Evolutionary conservation across 371 early-diverging fungal genomes (phyloP), one percentile per base, ranked within the genome.

Genomic region (Mortierella sp.): DNA sequence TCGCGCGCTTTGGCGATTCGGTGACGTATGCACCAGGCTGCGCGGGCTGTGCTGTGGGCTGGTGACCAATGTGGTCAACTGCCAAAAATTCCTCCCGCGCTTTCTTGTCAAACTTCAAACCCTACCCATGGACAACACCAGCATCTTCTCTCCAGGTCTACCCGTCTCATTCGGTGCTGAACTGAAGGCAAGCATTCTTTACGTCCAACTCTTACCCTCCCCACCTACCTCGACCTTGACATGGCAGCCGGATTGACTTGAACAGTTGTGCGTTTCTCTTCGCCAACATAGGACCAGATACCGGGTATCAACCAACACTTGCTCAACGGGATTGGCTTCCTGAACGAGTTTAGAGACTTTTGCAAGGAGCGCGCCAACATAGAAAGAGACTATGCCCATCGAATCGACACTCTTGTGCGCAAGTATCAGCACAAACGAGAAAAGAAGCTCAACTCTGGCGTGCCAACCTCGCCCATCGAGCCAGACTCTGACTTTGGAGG

Each of bases 321-420:
- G 8, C 72, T 77, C 27, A 83, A 86, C 49, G 91, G 91, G 10
- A 82, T 90, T 44, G 72, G 82, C 27, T 88, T 92, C 43, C 56
- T 90, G 12, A 53, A 79, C 48, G 93, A 92, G 51, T 87, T 91
- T 54, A 87, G 92, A 24, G 92, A 88, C 56, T 93, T 90, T 70
- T 76, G 91, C 48, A 88, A 86, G 62, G 95, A 95, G 43, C 81
- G 87, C 17, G 85, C 88, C 21, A 85, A 81, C 46, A 82, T 94
- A 27, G 94, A 95, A 62, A 81, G 84, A 46, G 95, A 95, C 45
- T 92, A 90, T 78, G 87, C 92, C 14, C 83, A 85, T 62, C 86
- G 89, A 57, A 82, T 93, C 27, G 95, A 94, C 25, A 67, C 71
- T 1, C 76, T 95, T 6, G 83, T 86, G 5, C 85, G 83, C 57